Base-by-base conservation (phyloP, 441 rosid species). In the Gossypium lobatum region DNA sequence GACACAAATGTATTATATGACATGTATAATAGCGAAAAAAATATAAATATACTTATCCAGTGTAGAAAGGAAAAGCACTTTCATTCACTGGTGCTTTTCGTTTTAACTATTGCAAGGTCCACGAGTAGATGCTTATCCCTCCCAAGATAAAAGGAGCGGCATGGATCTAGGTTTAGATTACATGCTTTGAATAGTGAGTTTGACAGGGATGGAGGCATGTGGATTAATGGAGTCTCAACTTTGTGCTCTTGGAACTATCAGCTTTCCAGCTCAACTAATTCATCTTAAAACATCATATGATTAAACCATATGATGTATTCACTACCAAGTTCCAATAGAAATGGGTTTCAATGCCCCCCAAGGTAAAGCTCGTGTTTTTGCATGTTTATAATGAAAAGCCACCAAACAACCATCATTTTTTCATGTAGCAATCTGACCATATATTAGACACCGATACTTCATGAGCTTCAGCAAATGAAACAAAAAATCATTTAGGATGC, bases 101-200 rank as follows among this genome's bases (percentile, higher is more conserved):
- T 21, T 67, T 64, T 66, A 18, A 70, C 69, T 53, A 64, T 52
- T 52, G 66, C 70, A 72, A 94, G 97, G 85, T 87, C 89, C 48
- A 42, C 58, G 83, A 70, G 64, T 95, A 76, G 57, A 80, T 42
- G 76, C 76, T 28, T 75, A 83, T 72, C 91, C 96, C 14, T 71
- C 85, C 85, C 20, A 86, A 80, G 86, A 81, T 75, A 52, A 84
- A 79, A 95, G 97, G 89, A 84, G 77, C 85, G 89, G 75, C 78
- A 75, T 58, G 98, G 97, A 45, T 81, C 97, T 50, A 42, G 98
- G 97, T 68, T 83, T 92, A 45, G 97, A 91, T 80, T 87, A 91
- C 79, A 79, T 89, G 86, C 88, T 92, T 14, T 92, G 85, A 91
- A 25, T 45, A 63, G 21, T 18, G 6, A 50, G 46, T 45, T 11